phyloP scores from a whole-genome alignment of 2,329 filamentous ascomycete species.

The Cladophialophora carrionii region DNA sequence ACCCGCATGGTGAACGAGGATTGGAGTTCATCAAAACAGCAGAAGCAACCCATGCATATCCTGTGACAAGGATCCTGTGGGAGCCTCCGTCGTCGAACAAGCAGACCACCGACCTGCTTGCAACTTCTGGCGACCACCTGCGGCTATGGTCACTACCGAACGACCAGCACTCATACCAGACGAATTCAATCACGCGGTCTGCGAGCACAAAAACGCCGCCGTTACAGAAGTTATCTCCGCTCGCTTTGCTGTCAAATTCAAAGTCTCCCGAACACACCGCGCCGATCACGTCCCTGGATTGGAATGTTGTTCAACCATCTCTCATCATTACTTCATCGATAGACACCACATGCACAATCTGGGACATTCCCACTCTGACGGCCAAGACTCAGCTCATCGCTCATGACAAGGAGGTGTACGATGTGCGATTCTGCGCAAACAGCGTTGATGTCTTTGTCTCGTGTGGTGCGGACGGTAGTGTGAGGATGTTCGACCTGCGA shows the following conservation, averaged over 20 bases:
- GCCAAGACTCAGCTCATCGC: conserved; percentile 98
- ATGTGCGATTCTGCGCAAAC: conserved; percentile 91
- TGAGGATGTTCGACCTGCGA: conserved; percentile 96
- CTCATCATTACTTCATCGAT: conserved; percentile 98
- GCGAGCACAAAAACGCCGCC: conserved; percentile 63
- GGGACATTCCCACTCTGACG: conserved; percentile 97
- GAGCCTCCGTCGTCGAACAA: conserved; percentile 94
- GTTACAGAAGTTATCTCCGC: conserved; percentile 82
- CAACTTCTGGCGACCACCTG: conserved; percentile 92
- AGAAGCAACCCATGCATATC: conserved; percentile 96
- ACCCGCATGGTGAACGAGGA: conserved; percentile 71
- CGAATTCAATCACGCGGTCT: conserved; percentile 70
- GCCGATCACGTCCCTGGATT: conserved; percentile 92
- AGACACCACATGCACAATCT: conserved; percentile 98
- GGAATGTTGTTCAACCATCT: conserved; percentile 96
- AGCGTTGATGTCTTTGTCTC: conserved; percentile 99
- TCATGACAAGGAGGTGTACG: conserved; percentile 98
- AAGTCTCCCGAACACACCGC: conserved; percentile 98
- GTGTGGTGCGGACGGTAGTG: conserved; percentile 95
- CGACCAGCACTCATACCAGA: conserved; percentile 51
- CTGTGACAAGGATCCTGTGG: conserved; percentile 92
- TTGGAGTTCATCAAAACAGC: conserved; percentile 92
- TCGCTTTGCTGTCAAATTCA: conserved; percentile 92
- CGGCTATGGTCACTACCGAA: conserved; percentile 87
- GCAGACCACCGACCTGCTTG: conserved; percentile 89